Percentiles rank a stretch among this genome's conserved stretches.
Conservation (phyloP, 2,329 filamentous ascomycete species). For the Talaromyces sp. region DNA sequence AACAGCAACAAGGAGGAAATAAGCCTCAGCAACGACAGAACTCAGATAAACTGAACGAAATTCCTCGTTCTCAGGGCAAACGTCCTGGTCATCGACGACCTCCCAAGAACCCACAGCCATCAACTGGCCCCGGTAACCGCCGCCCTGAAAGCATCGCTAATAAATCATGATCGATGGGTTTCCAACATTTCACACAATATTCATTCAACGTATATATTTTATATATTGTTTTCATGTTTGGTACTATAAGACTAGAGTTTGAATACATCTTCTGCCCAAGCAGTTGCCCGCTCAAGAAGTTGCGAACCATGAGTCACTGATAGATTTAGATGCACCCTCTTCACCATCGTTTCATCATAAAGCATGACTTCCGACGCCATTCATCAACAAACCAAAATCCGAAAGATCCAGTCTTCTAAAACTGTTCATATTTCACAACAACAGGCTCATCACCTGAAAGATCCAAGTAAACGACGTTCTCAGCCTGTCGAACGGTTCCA, state of each 20-base stretch:
- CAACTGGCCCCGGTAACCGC: background rate
- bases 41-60: background rate
- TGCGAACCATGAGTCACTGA: no score
- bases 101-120: background rate
- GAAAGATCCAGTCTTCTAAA: no score
- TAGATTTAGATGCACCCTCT: no score
- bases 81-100: constrained; percentile 2
- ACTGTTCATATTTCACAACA: no score
- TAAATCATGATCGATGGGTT: background rate
- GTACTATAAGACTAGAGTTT: no score
- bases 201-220: background rate
- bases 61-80: background rate
- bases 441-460: no score
- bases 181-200: background rate
- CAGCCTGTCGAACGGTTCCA: no score
- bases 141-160: background rate
- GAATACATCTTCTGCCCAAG: no score
- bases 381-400: no score
- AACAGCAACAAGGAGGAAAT: background rate
- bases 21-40: background rate
- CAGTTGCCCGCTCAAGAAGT: background rate
- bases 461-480: no score
- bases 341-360: no score
- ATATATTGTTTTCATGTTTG: background rate
- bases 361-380: no score